Evolutionary conservation across 441 rosid species (phyloP), one percentile per base, ranked within the genome.

Genomic region (Populus trichocarpa): DNA sequence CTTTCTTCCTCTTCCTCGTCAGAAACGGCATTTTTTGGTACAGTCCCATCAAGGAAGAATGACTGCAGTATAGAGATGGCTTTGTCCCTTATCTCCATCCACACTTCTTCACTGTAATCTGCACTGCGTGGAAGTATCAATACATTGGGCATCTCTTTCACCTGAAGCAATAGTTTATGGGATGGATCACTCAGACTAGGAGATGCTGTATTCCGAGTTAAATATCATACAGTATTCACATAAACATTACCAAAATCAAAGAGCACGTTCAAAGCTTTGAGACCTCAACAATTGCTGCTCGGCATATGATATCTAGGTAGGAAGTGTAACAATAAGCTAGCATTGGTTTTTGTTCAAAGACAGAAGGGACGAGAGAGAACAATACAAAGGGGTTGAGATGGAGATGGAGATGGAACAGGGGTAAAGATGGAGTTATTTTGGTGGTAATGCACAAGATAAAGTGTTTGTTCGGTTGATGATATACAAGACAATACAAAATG

Each of bases 131-230:
- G 98, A 84, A 93, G 96, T 82, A 96, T 86, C 86, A 96, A 85
- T 77, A 96, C 99, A 87, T 94, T 96, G 70, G 99, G 98, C 99
- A 94, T 94, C 88, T 96, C 99, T 88, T 89, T 93, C 81, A 96
- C 92, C 99, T 94, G 87, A 76, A 84, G 70, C 75, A 81, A 79
- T 75, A 75, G 13, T 75, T 70, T 6, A 40, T 61, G 46, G 70
- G 23, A 74, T 20, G 7, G 26, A 77, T 81, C 64, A 83, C 40
- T 20, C 16, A 57, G 33, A 72, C 42, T 30, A 30, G 61, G 32
- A 74, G 5, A 78, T 23, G 36, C 2, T 38, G 71, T 18, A 64
- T 73, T 75, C 23, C 23, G 1, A 72, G 50, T 26, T 22, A 13
- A 30, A 20, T 26, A 16, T 8, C 61, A 63, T 35, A 68, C 12